phyloP scores from a whole-genome alignment of 2,329 filamentous ascomycete species.

The Ceratocystis cubensis region DNA sequence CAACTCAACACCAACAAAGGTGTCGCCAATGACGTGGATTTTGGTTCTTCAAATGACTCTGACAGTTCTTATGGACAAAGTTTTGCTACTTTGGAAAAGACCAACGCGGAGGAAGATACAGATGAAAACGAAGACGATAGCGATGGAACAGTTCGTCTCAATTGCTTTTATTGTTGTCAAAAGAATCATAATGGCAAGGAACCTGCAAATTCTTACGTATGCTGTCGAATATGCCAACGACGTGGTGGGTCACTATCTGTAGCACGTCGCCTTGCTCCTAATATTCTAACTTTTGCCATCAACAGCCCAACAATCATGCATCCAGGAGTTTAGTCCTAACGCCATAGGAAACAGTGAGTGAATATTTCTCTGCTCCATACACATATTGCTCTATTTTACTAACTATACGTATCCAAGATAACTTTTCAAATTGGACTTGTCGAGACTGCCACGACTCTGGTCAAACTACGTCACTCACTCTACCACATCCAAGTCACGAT shows the following conservation, averaged over 20 bases:
- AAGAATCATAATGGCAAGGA: constrained; percentile 73
- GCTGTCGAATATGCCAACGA: constrained; percentile 66
- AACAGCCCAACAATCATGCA: constrained; percentile 83
- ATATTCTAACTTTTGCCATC: constrained; percentile 11
- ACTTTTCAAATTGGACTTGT: constrained; percentile 38
- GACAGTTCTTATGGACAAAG: constrained; percentile 31
- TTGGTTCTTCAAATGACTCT: constrained; percentile 23
- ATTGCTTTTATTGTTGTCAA: constrained; percentile 65
- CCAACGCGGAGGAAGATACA: constrained; percentile 44
- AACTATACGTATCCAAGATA: constrained; percentile 26
- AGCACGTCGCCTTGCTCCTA: constrained; percentile 24
- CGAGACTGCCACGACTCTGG: constrained; percentile 23
- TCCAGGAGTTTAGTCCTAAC: constrained; percentile 44
- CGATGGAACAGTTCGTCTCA: constrained; percentile 37
- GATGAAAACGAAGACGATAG: constrained; percentile 47
- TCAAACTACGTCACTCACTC: not conserved
- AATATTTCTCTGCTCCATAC: not conserved
- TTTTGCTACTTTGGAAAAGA: constrained; percentile 46
- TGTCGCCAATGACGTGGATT: constrained; percentile 31
- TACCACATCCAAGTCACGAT: not conserved
- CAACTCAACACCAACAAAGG: constrained; percentile 25
- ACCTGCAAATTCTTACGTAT: constrained; percentile 66
- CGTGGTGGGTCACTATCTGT: constrained; percentile 50
- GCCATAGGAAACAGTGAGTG: constrained; percentile 37
- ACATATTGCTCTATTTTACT: not conserved